Evolutionary conservation across 176 grass and related monocot species (phyloP).

Genomic region (Tuctoria greenei): DNA sequence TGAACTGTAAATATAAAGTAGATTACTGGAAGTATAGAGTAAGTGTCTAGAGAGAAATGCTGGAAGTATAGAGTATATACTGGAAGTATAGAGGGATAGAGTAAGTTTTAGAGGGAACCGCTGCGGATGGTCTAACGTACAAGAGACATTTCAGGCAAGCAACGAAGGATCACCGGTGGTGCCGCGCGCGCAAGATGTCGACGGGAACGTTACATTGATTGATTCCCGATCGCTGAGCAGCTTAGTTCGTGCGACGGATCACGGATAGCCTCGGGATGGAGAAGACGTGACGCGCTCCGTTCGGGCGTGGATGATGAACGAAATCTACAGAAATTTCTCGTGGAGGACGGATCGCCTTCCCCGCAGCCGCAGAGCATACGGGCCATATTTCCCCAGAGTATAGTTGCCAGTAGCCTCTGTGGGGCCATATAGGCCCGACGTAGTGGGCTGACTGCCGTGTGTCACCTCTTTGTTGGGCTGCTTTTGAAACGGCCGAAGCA

Average conservation of each 20-base stretch:
- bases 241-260: background rate
- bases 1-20: no score
- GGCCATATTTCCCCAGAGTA: background rate
- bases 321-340: constrained; percentile 7
- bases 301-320: background rate
- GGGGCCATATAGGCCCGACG: background rate
- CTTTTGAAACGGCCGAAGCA: background rate
- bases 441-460: background rate
- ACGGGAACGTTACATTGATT: constrained; percentile 12
- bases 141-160: background rate
- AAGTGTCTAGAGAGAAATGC: no score
- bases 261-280: background rate
- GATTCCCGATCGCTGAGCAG: background rate
- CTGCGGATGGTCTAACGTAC: no score
- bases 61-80: no score
- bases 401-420: background rate
- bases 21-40: no score
- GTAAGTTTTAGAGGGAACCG: no score
- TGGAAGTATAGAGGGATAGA: no score
- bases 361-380: background rate
- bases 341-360: background rate
- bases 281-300: background rate
- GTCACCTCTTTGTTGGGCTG: background rate
- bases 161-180: background rate
- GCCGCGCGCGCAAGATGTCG: background rate